Evolutionary conservation across 2,329 filamentous ascomycete species (phyloP), one percentile per base, ranked within the genome.

Genomic region (Fusarium sororula): DNA sequence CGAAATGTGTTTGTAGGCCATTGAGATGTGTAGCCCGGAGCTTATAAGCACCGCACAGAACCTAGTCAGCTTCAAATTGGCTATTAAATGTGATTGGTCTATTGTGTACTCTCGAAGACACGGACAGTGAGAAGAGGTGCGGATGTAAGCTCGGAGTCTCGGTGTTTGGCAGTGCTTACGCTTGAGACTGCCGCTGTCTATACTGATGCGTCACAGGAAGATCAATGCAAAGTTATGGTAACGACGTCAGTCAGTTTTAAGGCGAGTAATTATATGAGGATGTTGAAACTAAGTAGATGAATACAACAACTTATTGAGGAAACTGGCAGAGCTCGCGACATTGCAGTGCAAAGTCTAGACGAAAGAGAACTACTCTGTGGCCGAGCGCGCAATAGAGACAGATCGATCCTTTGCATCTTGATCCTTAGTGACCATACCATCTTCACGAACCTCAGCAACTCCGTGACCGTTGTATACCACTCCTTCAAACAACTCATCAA

Each of bases 51-150:
- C 14, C 13, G 2, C 4, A 8, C 6, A 17, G 9, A 17, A 17
- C 20, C 28, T 17, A 6, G 4, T 6, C 3, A 15, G 10, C 2
- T 28, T 48, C 9, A 15, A 28, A 0, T 22, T 7, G 0, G 6
- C 3, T 9, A 0, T 28, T 1, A 11, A 28, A 28, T 28, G 22
- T 0, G 1, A 8, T 35, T 35, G 14, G 0, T 11, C 2, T 22
- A 3, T 22, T 20, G 18, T 15, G 4, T 47, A 3, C 24, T 28
- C 13, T 47, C 12, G 5, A 47, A 47, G 18, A 28, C 3, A 35
- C 7, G 32, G 32, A 35, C 32, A 15, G 14, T 35, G 14, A 0
- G 32, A 35, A 35, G 32, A 35, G 13, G 13, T 47, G 44, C 7
- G 8, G 18, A 26, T 28, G 9, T 13, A 22, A 13, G 2, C 18